Percentiles rank a stretch among this genome's conserved stretches.
Evolutionary conservation across 306 rosid species (phyloP).

Genomic region (Cucurbita maxima): DNA sequence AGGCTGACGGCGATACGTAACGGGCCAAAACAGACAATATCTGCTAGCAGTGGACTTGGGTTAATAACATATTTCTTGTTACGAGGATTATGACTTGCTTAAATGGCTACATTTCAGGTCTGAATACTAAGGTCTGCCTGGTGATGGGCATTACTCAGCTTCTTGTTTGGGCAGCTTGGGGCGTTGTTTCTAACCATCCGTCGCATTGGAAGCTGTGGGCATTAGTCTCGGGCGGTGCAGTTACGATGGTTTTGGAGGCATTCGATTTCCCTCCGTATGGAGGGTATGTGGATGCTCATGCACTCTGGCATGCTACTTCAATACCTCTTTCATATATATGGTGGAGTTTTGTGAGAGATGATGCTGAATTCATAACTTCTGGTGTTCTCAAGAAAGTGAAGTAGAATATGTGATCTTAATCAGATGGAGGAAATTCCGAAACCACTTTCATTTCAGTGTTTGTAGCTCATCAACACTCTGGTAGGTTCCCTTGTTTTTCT

Average conservation of each 20-base stretch:
- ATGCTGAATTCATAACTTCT: slow-evolving; percentile 62
- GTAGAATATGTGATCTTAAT: slow-evolving; percentile 16
- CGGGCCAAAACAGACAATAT: no score
- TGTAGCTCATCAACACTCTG: slow-evolving; percentile 35
- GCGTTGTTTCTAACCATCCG: slow-evolving; percentile 38
- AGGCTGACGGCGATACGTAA: no score
- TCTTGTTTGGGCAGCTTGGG: slow-evolving; percentile 77
- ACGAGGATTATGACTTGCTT: background rate
- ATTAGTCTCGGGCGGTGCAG: slow-evolving; percentile 39
- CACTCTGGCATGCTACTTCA: slow-evolving; percentile 58
- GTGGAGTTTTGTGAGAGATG: slow-evolving; percentile 93
- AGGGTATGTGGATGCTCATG: slow-evolving; percentile 81
- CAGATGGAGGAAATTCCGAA: slow-evolving; percentile 25
- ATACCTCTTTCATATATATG: slow-evolving; percentile 71
- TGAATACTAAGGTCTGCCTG: slow-evolving; percentile 59
- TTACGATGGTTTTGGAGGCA: slow-evolving; percentile 50
- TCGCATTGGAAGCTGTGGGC: slow-evolving; percentile 61
- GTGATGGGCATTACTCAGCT: slow-evolving; percentile 53
- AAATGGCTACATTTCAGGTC: slow-evolving; percentile 34
- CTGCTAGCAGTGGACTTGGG: no score
- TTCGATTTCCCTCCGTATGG: slow-evolving; percentile 80
- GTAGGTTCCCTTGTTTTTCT: slow-evolving; percentile 30
- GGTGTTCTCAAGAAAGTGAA: slow-evolving; percentile 53
- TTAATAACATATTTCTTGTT: background rate
- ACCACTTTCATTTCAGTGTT: slow-evolving; percentile 22